These are phyloP conservation scores for Chenopodium berlandieri DNA, from an alignment of 148 eudicot species.

Conservation along the genomic window DNA sequence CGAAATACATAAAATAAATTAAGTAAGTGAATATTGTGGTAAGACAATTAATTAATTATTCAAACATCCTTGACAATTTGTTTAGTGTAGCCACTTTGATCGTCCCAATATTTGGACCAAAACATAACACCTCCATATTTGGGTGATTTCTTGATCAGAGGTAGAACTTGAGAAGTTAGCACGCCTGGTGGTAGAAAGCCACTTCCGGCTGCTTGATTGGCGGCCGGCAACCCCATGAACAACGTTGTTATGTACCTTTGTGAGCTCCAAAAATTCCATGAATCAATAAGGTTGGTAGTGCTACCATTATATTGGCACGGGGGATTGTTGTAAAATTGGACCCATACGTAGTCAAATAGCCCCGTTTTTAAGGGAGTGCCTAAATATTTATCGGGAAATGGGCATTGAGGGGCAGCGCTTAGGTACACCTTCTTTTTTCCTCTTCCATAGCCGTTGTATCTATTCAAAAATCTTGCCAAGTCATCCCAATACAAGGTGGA, in stretches of 20 bases:
- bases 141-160: constrained; percentile 46
- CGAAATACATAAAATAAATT: background rate
- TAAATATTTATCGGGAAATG: constrained; percentile 55
- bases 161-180: constrained; percentile 48
- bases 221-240: constrained; percentile 82
- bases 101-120: constrained; percentile 84
- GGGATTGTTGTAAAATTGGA: constrained; percentile 83
- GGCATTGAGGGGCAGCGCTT: constrained; percentile 85
- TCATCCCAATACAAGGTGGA: constrained; percentile 38
- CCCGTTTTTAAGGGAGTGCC: constrained; percentile 55
- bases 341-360: constrained; percentile 82
- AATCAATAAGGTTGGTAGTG: constrained; percentile 36
- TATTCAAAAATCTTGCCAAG: constrained; percentile 30
- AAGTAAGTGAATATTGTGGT: background rate
- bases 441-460: constrained; percentile 6
- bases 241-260: constrained; percentile 39
- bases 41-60: background rate
- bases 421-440: constrained; percentile 46
- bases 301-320: constrained; percentile 70
- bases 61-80: constrained; percentile 46
- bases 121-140: constrained; percentile 95
- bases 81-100: constrained; percentile 62
- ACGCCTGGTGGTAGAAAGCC: constrained; percentile 65
- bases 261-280: constrained; percentile 69
- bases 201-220: constrained; percentile 69